These are phyloP conservation scores for Ceratocystis alfenasii DNA, from an alignment of 2,329 filamentous ascomycete genomes.

Conservation along the genomic window DNA sequence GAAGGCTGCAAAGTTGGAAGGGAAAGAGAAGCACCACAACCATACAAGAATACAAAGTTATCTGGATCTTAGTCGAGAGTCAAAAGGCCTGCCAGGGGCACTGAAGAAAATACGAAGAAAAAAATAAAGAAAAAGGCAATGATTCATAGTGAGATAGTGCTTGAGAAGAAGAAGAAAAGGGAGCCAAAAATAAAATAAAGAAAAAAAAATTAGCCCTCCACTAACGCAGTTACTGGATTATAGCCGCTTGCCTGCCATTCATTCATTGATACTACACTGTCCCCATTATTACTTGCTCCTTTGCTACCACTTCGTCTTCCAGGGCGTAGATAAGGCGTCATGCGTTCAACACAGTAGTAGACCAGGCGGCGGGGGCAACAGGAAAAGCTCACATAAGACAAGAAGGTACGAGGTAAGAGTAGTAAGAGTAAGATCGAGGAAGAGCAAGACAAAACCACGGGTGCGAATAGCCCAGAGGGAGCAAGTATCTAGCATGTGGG, in stretches of 20 bases:
- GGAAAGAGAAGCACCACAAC: background rate
- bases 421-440: background rate
- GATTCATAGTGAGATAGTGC: background rate
- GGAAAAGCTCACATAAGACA: background rate
- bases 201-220: background rate
- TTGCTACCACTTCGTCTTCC: background rate
- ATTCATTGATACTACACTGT: background rate
- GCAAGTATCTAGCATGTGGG: background rate
- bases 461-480: background rate
- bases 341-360: background rate
- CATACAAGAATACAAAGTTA: background rate
- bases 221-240: background rate
- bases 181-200: background rate
- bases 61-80: background rate
- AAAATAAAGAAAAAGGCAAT: background rate
- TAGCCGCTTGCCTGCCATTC: background rate
- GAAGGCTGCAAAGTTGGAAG: background rate
- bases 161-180: constrained; percentile 1
- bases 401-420: background rate
- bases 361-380: background rate
- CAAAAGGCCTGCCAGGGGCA: constrained; percentile 5
- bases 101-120: background rate
- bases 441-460: background rate
- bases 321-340: constrained; percentile 7
- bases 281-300: background rate